These are phyloP conservation scores for Globisporangium middletonii DNA, from an alignment of 352 stramenopile genomes.

Conservation along the genomic window DNA sequence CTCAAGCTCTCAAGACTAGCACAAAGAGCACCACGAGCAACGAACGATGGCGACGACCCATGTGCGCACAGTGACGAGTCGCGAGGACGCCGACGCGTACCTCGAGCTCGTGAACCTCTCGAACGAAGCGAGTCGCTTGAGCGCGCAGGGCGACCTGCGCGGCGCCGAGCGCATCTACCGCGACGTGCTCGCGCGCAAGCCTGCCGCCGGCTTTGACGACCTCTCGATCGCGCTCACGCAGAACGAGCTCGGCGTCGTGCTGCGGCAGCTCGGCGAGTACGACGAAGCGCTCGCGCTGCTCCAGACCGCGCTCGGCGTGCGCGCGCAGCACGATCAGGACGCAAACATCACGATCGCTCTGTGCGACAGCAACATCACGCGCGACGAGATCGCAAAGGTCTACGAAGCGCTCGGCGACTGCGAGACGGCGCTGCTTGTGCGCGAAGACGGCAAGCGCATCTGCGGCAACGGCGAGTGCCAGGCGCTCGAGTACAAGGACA, in stretches of 20 bases:
- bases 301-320: constrained; percentile 31
- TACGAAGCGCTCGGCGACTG: constrained; percentile 60
- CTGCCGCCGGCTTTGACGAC: constrained; percentile 48
- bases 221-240: constrained; percentile 55
- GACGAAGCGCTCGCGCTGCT: constrained; percentile 49
- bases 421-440: constrained; percentile 30
- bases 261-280: constrained; percentile 39
- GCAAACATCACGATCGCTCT: constrained; percentile 29
- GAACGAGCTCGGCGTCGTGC: constrained; percentile 40
- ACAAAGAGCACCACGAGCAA: background rate
- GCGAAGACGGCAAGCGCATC: constrained; percentile 38
- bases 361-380: constrained; percentile 57
- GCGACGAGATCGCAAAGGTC: constrained; percentile 66
- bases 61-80: constrained; percentile 20
- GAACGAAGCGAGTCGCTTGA: constrained; percentile 37
- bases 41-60: constrained; percentile 8
- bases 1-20: too few species aligned
- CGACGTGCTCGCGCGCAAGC: constrained; percentile 33
- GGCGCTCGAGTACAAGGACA: constrained; percentile 40
- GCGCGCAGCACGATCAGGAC: constrained; percentile 30
- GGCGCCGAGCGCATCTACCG: constrained; percentile 42
- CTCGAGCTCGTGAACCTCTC: constrained; percentile 38
- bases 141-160: constrained; percentile 29
- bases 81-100: constrained; percentile 32
- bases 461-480: constrained; percentile 48